These are phyloP conservation scores for Evansstolkia leycettana DNA, from an alignment of 495 filamentous ascomycete genomes.

Conservation along the genomic window DNA sequence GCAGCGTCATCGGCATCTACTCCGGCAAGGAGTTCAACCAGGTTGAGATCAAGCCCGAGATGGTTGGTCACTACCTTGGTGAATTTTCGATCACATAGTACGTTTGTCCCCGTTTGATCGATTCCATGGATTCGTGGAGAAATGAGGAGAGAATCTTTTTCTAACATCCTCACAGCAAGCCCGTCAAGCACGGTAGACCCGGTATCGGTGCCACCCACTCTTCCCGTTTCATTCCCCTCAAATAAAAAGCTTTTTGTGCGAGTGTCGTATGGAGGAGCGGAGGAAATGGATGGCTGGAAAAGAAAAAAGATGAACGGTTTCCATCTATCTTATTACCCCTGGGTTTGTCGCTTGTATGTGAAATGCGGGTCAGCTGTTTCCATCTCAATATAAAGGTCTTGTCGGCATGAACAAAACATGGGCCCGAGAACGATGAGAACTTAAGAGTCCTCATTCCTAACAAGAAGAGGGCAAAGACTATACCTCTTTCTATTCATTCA, in stretches of 20 bases:
- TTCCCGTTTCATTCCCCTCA: constrained; percentile 99
- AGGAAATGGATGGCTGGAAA: constrained; percentile 19
- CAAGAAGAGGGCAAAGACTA: neutral
- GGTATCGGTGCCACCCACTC: constrained; percentile 99
- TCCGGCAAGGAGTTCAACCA: constrained; percentile 99
- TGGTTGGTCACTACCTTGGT: constrained; percentile 98
- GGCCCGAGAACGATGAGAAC: constrained; percentile 8
- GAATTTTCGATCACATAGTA: constrained; percentile 99
- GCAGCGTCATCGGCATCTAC: constrained; percentile 95
- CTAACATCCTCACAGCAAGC: constrained; percentile 59
- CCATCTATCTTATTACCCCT: constrained; percentile 15
- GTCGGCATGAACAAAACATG: constrained; percentile 23
- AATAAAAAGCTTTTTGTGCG: constrained; percentile 50
- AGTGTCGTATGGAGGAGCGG: constrained; percentile 30
- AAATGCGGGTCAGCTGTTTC: constrained; percentile 35
- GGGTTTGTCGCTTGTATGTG: constrained; percentile 36
- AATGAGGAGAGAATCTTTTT: neutral
- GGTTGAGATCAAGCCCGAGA: constrained; percentile 99
- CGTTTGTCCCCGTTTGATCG: constrained; percentile 42
- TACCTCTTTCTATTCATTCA: neutral
- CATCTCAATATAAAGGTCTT: constrained; percentile 38
- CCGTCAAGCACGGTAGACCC: constrained; percentile 99
- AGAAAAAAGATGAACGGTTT: constrained; percentile 25
- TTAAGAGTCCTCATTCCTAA: neutral
- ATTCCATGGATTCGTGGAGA: constrained; percentile 6